phyloP scores from a whole-genome alignment of 805 yeast species.

The Saturnispora besseyi region DNA sequence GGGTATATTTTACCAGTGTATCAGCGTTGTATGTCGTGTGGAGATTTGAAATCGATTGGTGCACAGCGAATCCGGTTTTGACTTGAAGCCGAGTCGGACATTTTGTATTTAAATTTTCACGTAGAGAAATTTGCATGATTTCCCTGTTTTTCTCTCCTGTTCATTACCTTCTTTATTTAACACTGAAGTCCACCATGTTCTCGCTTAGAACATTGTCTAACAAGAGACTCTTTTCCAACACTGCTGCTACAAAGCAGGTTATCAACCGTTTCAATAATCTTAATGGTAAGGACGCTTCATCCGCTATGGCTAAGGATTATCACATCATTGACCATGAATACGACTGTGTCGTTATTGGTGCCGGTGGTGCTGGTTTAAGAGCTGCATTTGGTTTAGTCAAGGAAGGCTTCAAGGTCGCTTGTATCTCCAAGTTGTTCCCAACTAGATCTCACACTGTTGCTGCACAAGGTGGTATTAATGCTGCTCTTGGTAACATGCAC shows the following conservation, averaged over 20 bases:
- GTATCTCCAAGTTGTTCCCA: constrained; percentile 94
- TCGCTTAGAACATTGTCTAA: constrained; percentile 12
- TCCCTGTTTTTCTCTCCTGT: neutral
- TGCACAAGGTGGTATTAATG: constrained; percentile 99
- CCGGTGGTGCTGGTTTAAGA: constrained; percentile 98
- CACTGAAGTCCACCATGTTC: constrained; percentile 1
- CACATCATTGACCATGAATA: constrained; percentile 95
- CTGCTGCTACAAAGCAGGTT: constrained; percentile 23
- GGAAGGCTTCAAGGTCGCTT: constrained; percentile 95
- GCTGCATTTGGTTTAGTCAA: constrained; percentile 98
- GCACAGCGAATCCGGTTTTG: constrained; percentile 1
- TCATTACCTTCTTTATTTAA: neutral
- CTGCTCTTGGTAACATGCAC: constrained; percentile 98
- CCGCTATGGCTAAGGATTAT: constrained; percentile 58
- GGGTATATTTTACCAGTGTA: neutral
- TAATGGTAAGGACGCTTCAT: constrained; percentile 44
- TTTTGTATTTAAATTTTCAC: constrained; percentile 1
- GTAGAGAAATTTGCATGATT: neutral
- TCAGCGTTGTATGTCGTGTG: neutral
- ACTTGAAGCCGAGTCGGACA: constrained; percentile 1
- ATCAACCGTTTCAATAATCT: constrained; percentile 33
- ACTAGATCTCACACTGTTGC: constrained; percentile 98
- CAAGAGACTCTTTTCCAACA: constrained; percentile 26
- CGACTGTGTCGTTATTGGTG: constrained; percentile 96
- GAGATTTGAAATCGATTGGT: constrained; percentile 1